These are phyloP conservation scores for Tetrahymena elliotti DNA, from an alignment of 73 alveolate genomes.

Conservation along the genomic window DNA sequence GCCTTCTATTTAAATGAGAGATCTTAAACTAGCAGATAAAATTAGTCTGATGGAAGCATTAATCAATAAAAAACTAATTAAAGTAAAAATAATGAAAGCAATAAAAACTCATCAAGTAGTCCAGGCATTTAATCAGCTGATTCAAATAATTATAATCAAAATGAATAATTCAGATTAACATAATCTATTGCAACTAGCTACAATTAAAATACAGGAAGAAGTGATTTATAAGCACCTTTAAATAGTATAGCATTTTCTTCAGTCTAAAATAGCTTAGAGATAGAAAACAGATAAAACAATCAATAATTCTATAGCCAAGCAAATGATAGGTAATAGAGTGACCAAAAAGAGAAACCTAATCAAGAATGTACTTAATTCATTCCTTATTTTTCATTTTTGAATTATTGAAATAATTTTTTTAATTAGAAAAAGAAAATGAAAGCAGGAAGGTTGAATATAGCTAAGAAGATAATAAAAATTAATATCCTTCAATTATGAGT, in stretches of 20 bases:
- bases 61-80: background rate
- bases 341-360: background rate
- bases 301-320: background rate
- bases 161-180: background rate
- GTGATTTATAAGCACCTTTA: background rate
- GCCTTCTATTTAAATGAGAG: background rate
- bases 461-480: background rate
- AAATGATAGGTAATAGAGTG: background rate
- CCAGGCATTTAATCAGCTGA: background rate
- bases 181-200: background rate
- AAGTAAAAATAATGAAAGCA: background rate
- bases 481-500: background rate
- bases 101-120: background rate
- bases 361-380: background rate
- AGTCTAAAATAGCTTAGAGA: background rate
- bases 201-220: background rate
- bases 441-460: background rate
- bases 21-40: background rate
- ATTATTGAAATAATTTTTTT: too few relatives aligned
- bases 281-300: background rate
- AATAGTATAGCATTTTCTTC: background rate
- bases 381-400: too few relatives aligned
- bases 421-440: background rate
- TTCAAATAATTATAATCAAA: background rate
- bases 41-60: background rate